Percentiles rank a stretch among this genome's conserved stretches.
phyloP scores from a whole-genome alignment of 176 grass and related monocot species.

The Elymus sibiricus region DNA sequence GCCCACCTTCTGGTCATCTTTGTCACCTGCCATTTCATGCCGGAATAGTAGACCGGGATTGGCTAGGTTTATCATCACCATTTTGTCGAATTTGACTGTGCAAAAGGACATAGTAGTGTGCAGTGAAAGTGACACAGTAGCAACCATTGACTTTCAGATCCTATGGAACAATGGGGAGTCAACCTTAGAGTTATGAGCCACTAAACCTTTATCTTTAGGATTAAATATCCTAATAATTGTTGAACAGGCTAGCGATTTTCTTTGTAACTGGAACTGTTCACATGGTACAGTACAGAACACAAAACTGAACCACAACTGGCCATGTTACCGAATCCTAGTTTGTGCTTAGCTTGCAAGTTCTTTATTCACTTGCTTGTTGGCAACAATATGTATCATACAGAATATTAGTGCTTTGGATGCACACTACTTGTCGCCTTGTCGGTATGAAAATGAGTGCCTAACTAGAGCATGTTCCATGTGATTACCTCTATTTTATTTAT shows the following conservation, averaged over 20 bases:
- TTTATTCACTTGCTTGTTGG: neutral
- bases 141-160: neutral
- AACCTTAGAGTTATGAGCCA: neutral
- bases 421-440: neutral
- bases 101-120: neutral
- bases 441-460: conserved; percentile 20
- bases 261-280: neutral
- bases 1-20: neutral
- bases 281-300: neutral
- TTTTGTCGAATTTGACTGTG: neutral
- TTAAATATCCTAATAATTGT: conserved; percentile 1
- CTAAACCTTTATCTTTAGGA: neutral
- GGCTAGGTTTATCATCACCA: neutral
- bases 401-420: conserved; percentile 14
- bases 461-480: conserved; percentile 17
- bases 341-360: neutral
- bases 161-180: neutral
- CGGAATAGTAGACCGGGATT: neutral
- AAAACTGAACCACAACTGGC: conserved; percentile 8
- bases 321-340: neutral
- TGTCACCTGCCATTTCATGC: neutral
- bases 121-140: neutral
- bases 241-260: neutral
- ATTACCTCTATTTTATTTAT: neutral
- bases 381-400: too few species aligned